Conservation (phyloP, 1,284 basidiomycete species). For the Moesziomyces antarcticus region DNA sequence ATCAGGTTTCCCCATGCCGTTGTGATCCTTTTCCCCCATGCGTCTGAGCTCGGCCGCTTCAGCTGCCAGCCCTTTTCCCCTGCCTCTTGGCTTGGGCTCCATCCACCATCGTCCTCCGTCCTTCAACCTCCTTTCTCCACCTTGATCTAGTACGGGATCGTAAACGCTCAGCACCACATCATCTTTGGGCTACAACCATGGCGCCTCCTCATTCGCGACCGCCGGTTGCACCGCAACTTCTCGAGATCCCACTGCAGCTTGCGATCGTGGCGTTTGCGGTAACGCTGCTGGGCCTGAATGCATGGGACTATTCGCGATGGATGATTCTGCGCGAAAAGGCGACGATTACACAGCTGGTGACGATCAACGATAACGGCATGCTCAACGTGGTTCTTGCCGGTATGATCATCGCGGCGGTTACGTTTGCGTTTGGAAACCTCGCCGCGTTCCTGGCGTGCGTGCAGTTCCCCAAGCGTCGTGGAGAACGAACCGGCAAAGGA, state of each 20-base stretch:
- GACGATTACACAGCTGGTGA: constrained; percentile 41
- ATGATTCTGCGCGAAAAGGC: constrained; percentile 22
- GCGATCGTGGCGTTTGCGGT: constrained; percentile 50
- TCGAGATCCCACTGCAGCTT: constrained; percentile 54
- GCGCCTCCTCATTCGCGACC: constrained; percentile 42
- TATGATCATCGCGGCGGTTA: constrained; percentile 44
- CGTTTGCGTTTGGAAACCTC: constrained; percentile 45
- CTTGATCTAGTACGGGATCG: too few species aligned
- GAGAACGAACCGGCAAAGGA: constrained; percentile 57
- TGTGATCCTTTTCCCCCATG: too few species aligned
- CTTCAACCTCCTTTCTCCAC: too few species aligned
- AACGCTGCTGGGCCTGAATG: constrained; percentile 50
- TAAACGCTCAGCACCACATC: not conserved
- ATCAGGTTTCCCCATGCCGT: not conserved
- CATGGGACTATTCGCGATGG: constrained; percentile 45
- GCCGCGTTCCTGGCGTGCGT: constrained; percentile 45
- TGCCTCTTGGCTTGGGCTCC: too few species aligned
- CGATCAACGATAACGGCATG: constrained; percentile 47
- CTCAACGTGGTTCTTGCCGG: constrained; percentile 45
- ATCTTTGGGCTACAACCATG: constrained; percentile 6
- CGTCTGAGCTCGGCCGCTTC: too few species aligned
- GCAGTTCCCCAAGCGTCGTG: constrained; percentile 52
- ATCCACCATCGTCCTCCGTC: too few species aligned
- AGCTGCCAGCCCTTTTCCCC: too few species aligned
- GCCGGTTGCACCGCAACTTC: constrained; percentile 42